These are phyloP conservation scores for Rhizophora mangle DNA, from an alignment of 345 rosid genomes.

Conservation along the genomic window DNA sequence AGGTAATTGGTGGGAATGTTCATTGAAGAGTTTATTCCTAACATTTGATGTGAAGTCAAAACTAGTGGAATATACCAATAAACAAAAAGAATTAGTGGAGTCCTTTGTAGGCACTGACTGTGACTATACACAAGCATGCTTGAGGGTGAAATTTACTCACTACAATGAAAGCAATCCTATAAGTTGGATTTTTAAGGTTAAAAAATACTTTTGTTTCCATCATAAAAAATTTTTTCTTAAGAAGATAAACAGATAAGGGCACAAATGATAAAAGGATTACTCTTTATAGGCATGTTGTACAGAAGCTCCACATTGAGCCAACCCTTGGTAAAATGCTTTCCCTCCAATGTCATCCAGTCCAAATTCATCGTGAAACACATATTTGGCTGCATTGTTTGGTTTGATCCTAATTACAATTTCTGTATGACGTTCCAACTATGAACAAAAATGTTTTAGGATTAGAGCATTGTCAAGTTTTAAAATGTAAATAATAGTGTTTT, in stretches of 20 bases:
- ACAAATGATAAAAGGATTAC: constrained; percentile 40
- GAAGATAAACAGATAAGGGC: constrained; percentile 7
- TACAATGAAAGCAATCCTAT: too few species aligned
- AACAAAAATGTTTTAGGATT: constrained; percentile 14
- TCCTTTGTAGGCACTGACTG: too few species aligned
- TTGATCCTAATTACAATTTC: constrained; percentile 41
- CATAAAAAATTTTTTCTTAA: constrained; percentile 2
- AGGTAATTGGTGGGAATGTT: too few species aligned
- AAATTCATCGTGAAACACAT: constrained; percentile 51
- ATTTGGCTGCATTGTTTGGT: constrained; percentile 53
- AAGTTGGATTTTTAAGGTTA: too few species aligned
- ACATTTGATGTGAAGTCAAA: too few species aligned
- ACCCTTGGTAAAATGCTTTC: constrained; percentile 50
- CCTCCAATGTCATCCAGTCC: constrained; percentile 50
- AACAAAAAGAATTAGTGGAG: too few species aligned
- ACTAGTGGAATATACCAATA: too few species aligned
- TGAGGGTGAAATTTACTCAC: too few species aligned
- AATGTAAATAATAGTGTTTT: constrained; percentile 4
- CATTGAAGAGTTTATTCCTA: too few species aligned
- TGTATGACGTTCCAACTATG: constrained; percentile 45
- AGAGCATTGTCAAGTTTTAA: constrained; percentile 11
- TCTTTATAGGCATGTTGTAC: constrained; percentile 51
- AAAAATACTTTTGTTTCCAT: too few species aligned
- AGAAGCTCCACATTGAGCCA: constrained; percentile 72
- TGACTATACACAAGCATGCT: too few species aligned